Percentiles rank a stretch among this genome's conserved stretches.
These are phyloP conservation scores for Tylopilus balloui DNA, from an alignment of 768 basidiomycete species.

Conservation along the genomic window DNA sequence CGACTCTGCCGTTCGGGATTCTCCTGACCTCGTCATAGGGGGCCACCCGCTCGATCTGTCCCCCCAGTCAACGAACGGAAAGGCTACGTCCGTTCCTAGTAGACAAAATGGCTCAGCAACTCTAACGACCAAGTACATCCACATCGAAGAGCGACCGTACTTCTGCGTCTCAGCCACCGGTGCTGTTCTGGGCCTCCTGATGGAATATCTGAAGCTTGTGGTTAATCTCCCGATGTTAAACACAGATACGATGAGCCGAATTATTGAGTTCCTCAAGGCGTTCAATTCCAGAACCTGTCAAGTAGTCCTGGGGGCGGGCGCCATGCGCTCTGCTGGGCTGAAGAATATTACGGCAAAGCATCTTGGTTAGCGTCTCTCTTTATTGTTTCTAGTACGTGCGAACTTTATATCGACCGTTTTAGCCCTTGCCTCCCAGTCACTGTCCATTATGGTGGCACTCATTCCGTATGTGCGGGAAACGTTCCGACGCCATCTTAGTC, in stretches of 20 bases:
- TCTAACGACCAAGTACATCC: slow-evolving; percentile 53
- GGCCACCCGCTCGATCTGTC: not conserved
- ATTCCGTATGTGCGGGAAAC: slow-evolving; percentile 96
- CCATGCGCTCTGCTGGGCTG: slow-evolving; percentile 96
- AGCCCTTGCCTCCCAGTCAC: slow-evolving; percentile 94
- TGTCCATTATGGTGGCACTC: slow-evolving; percentile 90
- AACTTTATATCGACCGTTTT: slow-evolving; percentile 18
- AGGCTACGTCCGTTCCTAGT: slow-evolving; percentile 12
- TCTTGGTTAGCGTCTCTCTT: slow-evolving; percentile 54
- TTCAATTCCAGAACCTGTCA: slow-evolving; percentile 99
- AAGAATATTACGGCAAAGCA: slow-evolving; percentile 99
- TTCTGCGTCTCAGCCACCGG: slow-evolving; percentile 85
- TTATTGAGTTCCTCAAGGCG: slow-evolving; percentile 94
- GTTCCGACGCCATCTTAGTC: slow-evolving; percentile 87
- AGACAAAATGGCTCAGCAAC: slow-evolving; percentile 19
- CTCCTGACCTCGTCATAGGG: slow-evolving; percentile 56
- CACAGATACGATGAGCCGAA: slow-evolving; percentile 90
- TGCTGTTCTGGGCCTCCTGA: slow-evolving; percentile 62
- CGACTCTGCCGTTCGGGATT: slow-evolving; percentile 78
- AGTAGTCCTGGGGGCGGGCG: slow-evolving; percentile 95
- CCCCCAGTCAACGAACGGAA: slow-evolving; percentile 10
- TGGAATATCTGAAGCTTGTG: slow-evolving; percentile 85
- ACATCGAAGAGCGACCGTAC: slow-evolving; percentile 80
- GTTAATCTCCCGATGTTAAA: slow-evolving; percentile 85
- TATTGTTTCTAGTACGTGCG: slow-evolving; percentile 16